Base-by-base conservation (phyloP, 2,329 filamentous ascomycete species). In the Dactylellina leptospora region DNA sequence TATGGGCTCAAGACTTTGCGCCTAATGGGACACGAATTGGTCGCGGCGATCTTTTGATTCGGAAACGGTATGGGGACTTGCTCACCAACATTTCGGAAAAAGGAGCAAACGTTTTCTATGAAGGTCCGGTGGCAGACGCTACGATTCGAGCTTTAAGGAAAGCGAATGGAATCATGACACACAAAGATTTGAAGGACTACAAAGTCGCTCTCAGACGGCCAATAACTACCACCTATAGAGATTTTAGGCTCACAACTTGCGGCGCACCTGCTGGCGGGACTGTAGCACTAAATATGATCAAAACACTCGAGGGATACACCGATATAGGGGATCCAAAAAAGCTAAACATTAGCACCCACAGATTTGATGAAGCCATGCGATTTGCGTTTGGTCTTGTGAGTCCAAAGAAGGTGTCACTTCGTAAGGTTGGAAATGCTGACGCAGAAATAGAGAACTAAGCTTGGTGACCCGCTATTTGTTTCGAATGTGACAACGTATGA, bases 331-430 rank as follows among this genome's bases (percentile, higher is more conserved):
- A 16, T 80, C 80, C 83, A 1, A 80, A 81, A 1, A 81, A 85
- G 42, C 81, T 80, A 20, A 88, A 91, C 75, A 81, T 96, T 0
- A 91, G 88, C 33, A 88, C 88, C 0, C 93, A 97, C 80, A 86
- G 91, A 13, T 84, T 96, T 74, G 87, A 92, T 77, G 93, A 97
- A 82, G 90, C 92, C 8, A 91, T 96, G 81, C 86, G 92, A 23
- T 97, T 96, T 79, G 92, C 87, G 2, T 97, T 96, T 78, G 92
- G 88, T 2, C 82, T 25, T 6, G 47, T 50, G 30, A 50, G 47
- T 50, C 3, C 11, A 47, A 33, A 33, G 5, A 6, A 33, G 28
- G n/a, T n/a, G n/a, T n/a, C n/a, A n/a, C 11, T 33, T 33, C 5
- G 11, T 33, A 11, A 11, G 28, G 11, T 6, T 11, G 28, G 11